A percentile compares a stretch with the other conserved stretches of the same genome.
Conservation (phyloP, 495 filamentous ascomycete species). For the Margaritispora aquatica region DNA sequence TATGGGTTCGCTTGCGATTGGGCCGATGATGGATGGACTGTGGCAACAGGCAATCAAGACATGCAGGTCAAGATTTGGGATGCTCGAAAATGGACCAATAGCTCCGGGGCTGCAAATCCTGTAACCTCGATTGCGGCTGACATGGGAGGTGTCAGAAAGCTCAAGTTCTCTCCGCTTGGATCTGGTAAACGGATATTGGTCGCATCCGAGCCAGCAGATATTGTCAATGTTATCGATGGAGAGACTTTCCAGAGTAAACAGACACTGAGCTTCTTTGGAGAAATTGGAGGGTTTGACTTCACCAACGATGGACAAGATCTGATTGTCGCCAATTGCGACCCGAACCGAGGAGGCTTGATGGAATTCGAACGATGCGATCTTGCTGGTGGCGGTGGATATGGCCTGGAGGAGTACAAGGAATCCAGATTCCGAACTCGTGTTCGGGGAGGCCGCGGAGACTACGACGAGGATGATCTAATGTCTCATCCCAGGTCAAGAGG, state of each 20-base stretch:
- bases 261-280: slow-evolving; percentile 79
- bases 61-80: slow-evolving; percentile 81
- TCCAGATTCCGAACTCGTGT: background rate
- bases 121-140: slow-evolving; percentile 64
- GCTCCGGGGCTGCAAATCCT: slow-evolving; percentile 34
- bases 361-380: slow-evolving; percentile 57
- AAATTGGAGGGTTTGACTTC: slow-evolving; percentile 72
- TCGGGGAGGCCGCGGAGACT: slow-evolving; percentile 15
- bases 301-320: slow-evolving; percentile 65
- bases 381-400: slow-evolving; percentile 36
- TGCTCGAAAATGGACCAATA: slow-evolving; percentile 60
- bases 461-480: slow-evolving; percentile 30
- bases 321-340: slow-evolving; percentile 69
- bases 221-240: slow-evolving; percentile 73
- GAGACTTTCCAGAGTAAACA: slow-evolving; percentile 61
- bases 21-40: slow-evolving; percentile 80
- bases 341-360: slow-evolving; percentile 71
- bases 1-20: slow-evolving; percentile 88
- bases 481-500: slow-evolving; percentile 17
- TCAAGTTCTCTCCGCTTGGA: slow-evolving; percentile 79
- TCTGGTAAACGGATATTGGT: slow-evolving; percentile 67
- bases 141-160: slow-evolving; percentile 68
- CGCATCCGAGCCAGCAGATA: slow-evolving; percentile 79
- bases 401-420: slow-evolving; percentile 4
- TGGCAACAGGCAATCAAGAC: slow-evolving; percentile 91